Conservation (phyloP, 345 rosid genomes). For the Populus simonii region DNA sequence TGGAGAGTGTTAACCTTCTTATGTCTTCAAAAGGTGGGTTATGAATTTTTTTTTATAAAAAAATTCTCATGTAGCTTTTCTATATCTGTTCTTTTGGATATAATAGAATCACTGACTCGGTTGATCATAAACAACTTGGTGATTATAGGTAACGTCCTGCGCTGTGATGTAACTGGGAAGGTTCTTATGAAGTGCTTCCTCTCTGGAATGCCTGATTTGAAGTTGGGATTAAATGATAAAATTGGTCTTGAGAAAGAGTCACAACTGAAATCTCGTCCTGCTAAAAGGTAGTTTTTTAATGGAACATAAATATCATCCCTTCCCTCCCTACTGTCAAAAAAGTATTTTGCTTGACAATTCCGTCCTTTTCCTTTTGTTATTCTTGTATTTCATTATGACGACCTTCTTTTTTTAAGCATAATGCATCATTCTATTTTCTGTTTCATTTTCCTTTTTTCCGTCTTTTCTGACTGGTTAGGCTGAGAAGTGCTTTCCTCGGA, state of each 20-base stretch:
- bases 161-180: constrained; percentile 98
- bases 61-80: neutral
- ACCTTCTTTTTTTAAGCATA: neutral
- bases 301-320: neutral
- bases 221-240: constrained; percentile 97
- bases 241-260: constrained; percentile 99
- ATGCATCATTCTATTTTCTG: neutral
- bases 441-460: neutral
- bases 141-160: constrained; percentile 75
- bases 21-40: constrained; percentile 92
- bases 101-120: neutral
- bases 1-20: constrained; percentile 96
- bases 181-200: constrained; percentile 97
- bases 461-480: neutral
- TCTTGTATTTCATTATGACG: neutral
- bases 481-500: neutral
- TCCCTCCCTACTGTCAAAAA: too few relatives aligned
- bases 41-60: neutral
- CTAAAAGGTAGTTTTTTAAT: constrained; percentile 67
- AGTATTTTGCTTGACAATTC: neutral
- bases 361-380: neutral
- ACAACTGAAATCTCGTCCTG: constrained; percentile 88
- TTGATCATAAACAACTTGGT: constrained; percentile 20
- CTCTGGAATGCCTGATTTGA: constrained; percentile 99
- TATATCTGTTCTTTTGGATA: neutral